These are phyloP conservation scores for Russula vinacea DNA, from an alignment of 768 basidiomycete genomes.

Conservation along the genomic window DNA sequence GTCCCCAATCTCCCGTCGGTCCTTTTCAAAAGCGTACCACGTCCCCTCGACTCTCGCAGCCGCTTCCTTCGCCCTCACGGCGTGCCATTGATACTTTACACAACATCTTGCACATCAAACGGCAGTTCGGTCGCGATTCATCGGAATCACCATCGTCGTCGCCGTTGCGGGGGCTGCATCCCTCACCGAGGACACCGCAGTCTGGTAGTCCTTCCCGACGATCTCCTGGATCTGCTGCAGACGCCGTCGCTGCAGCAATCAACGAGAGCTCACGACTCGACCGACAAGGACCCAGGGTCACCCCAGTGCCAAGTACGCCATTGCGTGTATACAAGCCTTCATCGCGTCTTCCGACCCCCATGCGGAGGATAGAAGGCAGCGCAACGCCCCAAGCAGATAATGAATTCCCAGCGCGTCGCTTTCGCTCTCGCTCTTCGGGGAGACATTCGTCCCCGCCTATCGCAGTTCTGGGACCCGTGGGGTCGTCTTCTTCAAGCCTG, in stretches of 20 bases:
- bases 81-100: constrained; percentile 7
- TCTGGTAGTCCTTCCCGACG: not conserved
- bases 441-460: constrained; percentile 14
- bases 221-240: constrained; percentile 15
- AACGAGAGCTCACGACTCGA: constrained; percentile 15
- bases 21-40: not conserved
- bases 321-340: constrained; percentile 16
- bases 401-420: not conserved
- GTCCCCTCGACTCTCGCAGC: not conserved
- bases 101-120: constrained; percentile 16
- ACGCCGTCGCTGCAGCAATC: constrained; percentile 20
- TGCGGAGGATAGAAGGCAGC: not conserved
- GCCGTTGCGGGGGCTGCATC: not conserved
- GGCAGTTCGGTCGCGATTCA: not conserved
- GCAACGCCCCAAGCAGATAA: not conserved
- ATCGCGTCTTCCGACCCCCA: not conserved
- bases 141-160: not conserved
- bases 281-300: not conserved
- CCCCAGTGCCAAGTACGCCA: constrained; percentile 1
- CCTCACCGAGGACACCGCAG: not conserved
- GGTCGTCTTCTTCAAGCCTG: not conserved
- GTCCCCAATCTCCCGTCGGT: not conserved
- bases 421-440: not conserved
- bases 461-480: not conserved
- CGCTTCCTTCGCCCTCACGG: constrained; percentile 12